Evolutionary conservation across 768 basidiomycete species (phyloP), one percentile per base, ranked within the genome.

Genomic region (Tulasnella sp.): DNA sequence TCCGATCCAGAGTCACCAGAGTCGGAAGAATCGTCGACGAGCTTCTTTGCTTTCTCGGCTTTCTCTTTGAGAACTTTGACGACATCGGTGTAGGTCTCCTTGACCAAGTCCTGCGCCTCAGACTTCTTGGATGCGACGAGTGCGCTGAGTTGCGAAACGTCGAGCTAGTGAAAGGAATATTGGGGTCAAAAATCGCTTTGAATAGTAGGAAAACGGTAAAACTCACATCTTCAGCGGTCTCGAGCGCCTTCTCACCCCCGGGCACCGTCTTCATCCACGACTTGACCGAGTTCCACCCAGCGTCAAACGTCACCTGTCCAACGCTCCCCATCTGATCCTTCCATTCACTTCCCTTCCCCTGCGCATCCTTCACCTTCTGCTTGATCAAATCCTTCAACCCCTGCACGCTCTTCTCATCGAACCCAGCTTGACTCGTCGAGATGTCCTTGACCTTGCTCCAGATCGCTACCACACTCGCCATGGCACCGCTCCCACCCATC

Each of bases 341-440:
- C 21, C 9, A 26, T 15, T 27, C 42, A 42, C 1, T 47, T 50
- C 13, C 56, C 13, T 45, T 47, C 42, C 65, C 58, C 49, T 66
- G 51, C 42, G 67, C 67, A 51, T 69, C 66, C 47, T 68, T 60
- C 13, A 64, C 67, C 64, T 70, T 70, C 34, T 61, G 51, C 65
- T 63, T 51, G 19, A 71, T 64, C 50, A 66, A 69, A 4, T 67
- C 64, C 50, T 65, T 64, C 17, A 71, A 54, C 64, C 70, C 68
- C 61, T 69, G 62, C 47, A 69, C 15, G 60, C 66, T 68, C 64
- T 70, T 61, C 59, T 70, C 66, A 56, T 70, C 60, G 51, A 63
- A 64, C 53, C 56, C 62, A 3, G 44, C 56, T 45, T 64, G 63
- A 2, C 63, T 65, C 60, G 68, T 63, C 21, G 65, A 66, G 1